phyloP scores from a whole-genome alignment of 192 early-diverging fungal genomes.

The Coemansia sp. region DNA sequence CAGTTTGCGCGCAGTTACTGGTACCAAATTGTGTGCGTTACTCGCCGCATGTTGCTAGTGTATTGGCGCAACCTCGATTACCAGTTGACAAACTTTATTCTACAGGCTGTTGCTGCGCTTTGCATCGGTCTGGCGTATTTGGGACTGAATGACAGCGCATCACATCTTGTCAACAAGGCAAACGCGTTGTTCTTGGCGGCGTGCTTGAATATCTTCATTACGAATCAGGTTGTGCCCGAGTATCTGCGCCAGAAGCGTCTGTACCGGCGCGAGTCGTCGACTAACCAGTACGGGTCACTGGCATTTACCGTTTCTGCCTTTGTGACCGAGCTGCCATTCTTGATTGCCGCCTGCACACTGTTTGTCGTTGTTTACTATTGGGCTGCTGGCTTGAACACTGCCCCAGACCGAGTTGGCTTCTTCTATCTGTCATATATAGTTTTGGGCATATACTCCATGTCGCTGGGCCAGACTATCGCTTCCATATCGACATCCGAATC shows the following conservation, averaged over 20 bases:
- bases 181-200: slow-evolving; percentile 56
- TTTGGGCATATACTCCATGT: slow-evolving; percentile 55
- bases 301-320: slow-evolving; percentile 64
- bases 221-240: slow-evolving; percentile 65
- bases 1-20: slow-evolving; percentile 31
- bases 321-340: slow-evolving; percentile 63
- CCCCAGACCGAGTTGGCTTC: slow-evolving; percentile 56
- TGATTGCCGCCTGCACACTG: slow-evolving; percentile 55
- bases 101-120: slow-evolving; percentile 57
- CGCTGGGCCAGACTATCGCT: slow-evolving; percentile 62
- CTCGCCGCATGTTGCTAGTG: slow-evolving; percentile 62
- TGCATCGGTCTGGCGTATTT: slow-evolving; percentile 71
- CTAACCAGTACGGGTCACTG: slow-evolving; percentile 64
- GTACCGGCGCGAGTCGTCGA: slow-evolving; percentile 63
- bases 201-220: slow-evolving; percentile 59
- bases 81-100: slow-evolving; percentile 64
- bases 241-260: slow-evolving; percentile 60
- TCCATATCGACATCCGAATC: slow-evolving; percentile 58
- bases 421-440: slow-evolving; percentile 60
- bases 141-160: slow-evolving; percentile 56
- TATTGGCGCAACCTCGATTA: slow-evolving; percentile 74
- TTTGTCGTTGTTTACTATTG: slow-evolving; percentile 64
- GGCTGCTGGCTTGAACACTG: slow-evolving; percentile 57
- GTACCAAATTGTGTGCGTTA: slow-evolving; percentile 60
- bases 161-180: slow-evolving; percentile 62